Base-by-base conservation (phyloP, 2,329 filamentous ascomycete genomes). In the Fusarium pseudograminearum region DNA sequence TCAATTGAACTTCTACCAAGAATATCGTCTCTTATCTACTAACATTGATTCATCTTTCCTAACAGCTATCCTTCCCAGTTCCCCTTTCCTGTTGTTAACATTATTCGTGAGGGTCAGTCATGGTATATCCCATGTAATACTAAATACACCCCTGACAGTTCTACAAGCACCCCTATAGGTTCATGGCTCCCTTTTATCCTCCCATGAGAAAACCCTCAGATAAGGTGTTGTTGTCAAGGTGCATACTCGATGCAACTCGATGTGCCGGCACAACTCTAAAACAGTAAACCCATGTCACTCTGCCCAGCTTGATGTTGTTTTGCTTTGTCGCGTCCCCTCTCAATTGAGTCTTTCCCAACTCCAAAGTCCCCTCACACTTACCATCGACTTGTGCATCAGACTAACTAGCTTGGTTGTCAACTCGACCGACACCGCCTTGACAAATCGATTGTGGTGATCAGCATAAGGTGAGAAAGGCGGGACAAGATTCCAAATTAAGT, bases 261-360 rank as follows among this genome's bases (percentile, higher is more conserved):
- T 56, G 41, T 71, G 63, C 66, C 67, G 69, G 69, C 61, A 66
- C 64, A 73, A 71, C 71, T 74, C 59, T 67, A 74, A 69, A 69
- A 59, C 33, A 52, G 53, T 33, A 48, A 53, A 58, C 40, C 56
- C 55, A 60, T 46, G 50, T 30, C 16, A 40, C 48, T 28, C 47
- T 57, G 40, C 40, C 50, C 28, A 73, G 64, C 57, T 59, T 46
- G 61, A 45, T 57, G 15, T 53, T 40, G 48, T 60, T 24, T 46
- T 61, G n/a, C 18, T 45, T 52, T 51, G 50, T 56, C 48, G 36
- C 57, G 30, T 61, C 45, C 24, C 28, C 46, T 48, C 41, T 40
- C 34, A 42, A 38, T 16, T 42, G 40, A 41, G 65, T 33, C 40
- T 38, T 48, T 28, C 45, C 50, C 47, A 10, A 20, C 24, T 36